Percentiles rank a stretch among this genome's conserved stretches.
Evolutionary conservation across 805 yeast species (phyloP).

Genomic region (Candida maris): DNA sequence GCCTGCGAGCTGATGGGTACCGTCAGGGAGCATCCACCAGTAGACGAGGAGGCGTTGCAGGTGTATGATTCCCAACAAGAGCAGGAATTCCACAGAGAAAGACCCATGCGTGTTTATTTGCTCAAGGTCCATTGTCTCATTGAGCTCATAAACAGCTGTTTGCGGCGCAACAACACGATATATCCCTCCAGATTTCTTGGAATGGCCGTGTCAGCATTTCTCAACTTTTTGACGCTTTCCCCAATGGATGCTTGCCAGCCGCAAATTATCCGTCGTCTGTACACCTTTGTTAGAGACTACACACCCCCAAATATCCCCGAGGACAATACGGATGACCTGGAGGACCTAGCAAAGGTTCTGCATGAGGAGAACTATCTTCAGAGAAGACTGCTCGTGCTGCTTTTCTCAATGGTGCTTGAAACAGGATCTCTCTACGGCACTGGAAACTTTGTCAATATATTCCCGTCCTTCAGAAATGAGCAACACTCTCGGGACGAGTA

Average conservation of each 20-base stretch:
- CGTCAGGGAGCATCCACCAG: slow-evolving; percentile 23
- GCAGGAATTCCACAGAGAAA: slow-evolving; percentile 3
- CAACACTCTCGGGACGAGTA: slow-evolving; percentile 1
- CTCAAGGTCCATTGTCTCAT: slow-evolving; percentile 61
- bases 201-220: slow-evolving; percentile 58
- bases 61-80: slow-evolving; percentile 13
- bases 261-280: slow-evolving; percentile 59
- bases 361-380: slow-evolving; percentile 62
- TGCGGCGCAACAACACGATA: slow-evolving; percentile 59
- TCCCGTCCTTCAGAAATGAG: slow-evolving; percentile 8
- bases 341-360: slow-evolving; percentile 37
- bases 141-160: slow-evolving; percentile 58
- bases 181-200: slow-evolving; percentile 79
- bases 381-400: slow-evolving; percentile 59
- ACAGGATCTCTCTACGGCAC: slow-evolving; percentile 3
- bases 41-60: slow-evolving; percentile 1
- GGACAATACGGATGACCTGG: slow-evolving; percentile 34
- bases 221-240: slow-evolving; percentile 48
- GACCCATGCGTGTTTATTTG: slow-evolving; percentile 35
- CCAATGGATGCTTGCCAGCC: slow-evolving; percentile 29
- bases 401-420: slow-evolving; percentile 52
- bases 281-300: slow-evolving; percentile 58
- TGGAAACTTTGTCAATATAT: slow-evolving; percentile 6
- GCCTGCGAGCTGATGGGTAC: slow-evolving; percentile 58
- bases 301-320: slow-evolving; percentile 43